Evolutionary conservation across 2,329 filamentous ascomycete genomes (phyloP).

Genomic region (Hypomyces rosellus): DNA sequence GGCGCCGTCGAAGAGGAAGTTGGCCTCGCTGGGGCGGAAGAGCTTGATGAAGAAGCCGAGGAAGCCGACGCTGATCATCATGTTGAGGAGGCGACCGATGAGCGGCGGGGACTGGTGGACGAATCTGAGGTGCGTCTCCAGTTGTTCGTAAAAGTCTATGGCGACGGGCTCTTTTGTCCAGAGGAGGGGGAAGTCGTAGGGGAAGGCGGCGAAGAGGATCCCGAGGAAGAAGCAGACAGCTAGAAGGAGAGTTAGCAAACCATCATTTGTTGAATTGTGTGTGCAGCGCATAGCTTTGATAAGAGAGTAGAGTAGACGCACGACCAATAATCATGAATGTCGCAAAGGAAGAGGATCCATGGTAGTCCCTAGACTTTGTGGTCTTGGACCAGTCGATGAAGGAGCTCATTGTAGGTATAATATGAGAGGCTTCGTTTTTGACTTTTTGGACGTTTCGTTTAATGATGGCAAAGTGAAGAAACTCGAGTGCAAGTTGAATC

Average conservation of each 20-base stretch:
- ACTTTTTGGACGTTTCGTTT: no score
- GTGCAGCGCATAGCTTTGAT: not conserved
- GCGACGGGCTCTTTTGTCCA: constrained; percentile 64
- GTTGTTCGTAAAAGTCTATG: constrained; percentile 68
- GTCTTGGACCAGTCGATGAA: constrained; percentile 52
- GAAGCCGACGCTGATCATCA: constrained; percentile 82
- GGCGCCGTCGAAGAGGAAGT: constrained; percentile 88
- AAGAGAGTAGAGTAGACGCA: constrained; percentile 43
- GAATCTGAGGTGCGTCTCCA: constrained; percentile 86
- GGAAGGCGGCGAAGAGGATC: constrained; percentile 92
- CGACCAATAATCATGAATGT: constrained; percentile 96
- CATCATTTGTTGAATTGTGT: not conserved
- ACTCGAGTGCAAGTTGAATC: not conserved
- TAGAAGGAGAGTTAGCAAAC: constrained; percentile 27
- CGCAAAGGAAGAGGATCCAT: constrained; percentile 69
- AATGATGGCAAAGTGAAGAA: not conserved
- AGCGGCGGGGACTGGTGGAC: constrained; percentile 86
- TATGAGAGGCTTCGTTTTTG: not conserved
- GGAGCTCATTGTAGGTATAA: constrained; percentile 22
- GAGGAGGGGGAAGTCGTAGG: constrained; percentile 89
- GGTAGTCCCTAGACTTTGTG: constrained; percentile 51
- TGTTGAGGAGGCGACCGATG: constrained; percentile 88
- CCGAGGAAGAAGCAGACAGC: constrained; percentile 96
- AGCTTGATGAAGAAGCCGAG: constrained; percentile 89
- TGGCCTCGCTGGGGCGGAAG: constrained; percentile 87